Evolutionary conservation across 2,329 filamentous ascomycete genomes (phyloP).

Genomic region (Trichoderma atroviride): DNA sequence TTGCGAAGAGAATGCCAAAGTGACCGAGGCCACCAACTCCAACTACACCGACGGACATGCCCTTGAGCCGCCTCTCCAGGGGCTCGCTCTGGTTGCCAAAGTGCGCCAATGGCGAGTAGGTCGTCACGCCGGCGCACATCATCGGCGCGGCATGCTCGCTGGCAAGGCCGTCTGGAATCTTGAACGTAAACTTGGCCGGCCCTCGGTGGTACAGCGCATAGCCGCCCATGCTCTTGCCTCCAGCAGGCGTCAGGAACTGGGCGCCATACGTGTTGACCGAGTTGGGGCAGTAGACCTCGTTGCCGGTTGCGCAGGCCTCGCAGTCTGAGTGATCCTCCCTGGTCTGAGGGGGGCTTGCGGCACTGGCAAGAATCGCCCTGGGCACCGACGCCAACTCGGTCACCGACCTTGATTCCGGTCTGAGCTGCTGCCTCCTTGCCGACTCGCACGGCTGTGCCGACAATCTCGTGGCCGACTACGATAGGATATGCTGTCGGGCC

Average conservation of each 20-base stretch:
- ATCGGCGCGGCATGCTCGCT: constrained; percentile 58
- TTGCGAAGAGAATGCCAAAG: constrained; percentile 67
- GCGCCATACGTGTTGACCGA: constrained; percentile 58
- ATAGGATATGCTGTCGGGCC: constrained; percentile 43
- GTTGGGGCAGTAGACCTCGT: constrained; percentile 69
- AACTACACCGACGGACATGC: constrained; percentile 67
- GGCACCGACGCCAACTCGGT: constrained; percentile 70
- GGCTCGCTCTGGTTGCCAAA: constrained; percentile 18
- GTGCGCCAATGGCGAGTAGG: constrained; percentile 59
- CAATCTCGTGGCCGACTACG: constrained; percentile 68
- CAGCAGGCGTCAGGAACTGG: constrained; percentile 1
- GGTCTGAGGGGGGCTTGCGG: constrained; percentile 45
- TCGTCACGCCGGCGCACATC: constrained; percentile 70
- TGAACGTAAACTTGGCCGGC: constrained; percentile 50
- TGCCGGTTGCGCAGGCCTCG: constrained; percentile 59
- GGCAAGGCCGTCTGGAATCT: constrained; percentile 47
- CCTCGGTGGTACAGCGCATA: constrained; percentile 40
- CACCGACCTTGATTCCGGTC: constrained; percentile 57
- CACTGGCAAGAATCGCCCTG: constrained; percentile 68
- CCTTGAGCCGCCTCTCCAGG: constrained; percentile 44
- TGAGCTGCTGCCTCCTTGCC: constrained; percentile 46
- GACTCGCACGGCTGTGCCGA: constrained; percentile 59
- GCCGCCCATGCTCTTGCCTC: constrained; percentile 42
- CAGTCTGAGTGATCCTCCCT: constrained; percentile 27
- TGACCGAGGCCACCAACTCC: constrained; percentile 70